phyloP scores from a whole-genome alignment of 2,329 filamentous ascomycete genomes.

The Pseudogymnoascus sp. region DNA sequence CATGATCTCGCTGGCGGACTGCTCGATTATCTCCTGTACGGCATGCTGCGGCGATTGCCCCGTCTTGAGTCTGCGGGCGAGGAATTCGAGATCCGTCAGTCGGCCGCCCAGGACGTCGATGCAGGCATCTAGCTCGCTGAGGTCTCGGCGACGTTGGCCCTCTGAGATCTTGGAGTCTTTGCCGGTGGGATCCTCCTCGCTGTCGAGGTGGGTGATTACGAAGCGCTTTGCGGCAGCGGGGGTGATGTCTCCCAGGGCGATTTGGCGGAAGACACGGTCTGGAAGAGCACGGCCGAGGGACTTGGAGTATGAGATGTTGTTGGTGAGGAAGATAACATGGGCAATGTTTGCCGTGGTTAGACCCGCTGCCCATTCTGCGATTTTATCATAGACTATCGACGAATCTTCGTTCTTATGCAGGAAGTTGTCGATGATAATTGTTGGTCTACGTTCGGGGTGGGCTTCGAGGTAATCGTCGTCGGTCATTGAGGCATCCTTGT shows the following conservation, averaged over 20 bases:
- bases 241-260: conserved; percentile 78
- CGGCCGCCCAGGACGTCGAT: conserved; percentile 81
- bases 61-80: conserved; percentile 80
- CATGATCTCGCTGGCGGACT: conserved; percentile 81
- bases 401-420: conserved; percentile 67
- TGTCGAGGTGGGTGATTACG: conserved; percentile 72
- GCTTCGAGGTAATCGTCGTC: conserved; percentile 87
- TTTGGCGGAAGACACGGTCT: conserved; percentile 80
- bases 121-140: conserved; percentile 69
- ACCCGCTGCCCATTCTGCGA: conserved; percentile 83
- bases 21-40: conserved; percentile 79
- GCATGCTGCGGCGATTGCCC: conserved; percentile 78
- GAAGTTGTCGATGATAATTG: conserved; percentile 90
- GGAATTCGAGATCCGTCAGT: conserved; percentile 89
- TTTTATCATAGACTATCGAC: conserved; percentile 63
- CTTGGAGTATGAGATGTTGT: conserved; percentile 82
- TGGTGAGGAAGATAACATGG: conserved; percentile 90
- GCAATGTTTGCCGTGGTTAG: conserved; percentile 82
- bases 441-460: conserved; percentile 73
- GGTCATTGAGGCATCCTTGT: conserved; percentile 63
- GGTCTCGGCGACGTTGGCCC: conserved; percentile 36
- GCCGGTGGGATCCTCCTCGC: conserved; percentile 29
- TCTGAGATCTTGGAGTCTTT: conserved; percentile 24
- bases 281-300: conserved; percentile 79
- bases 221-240: conserved; percentile 83